Conservation (phyloP, 768 basidiomycete species). For the Tulasnella sp. region DNA sequence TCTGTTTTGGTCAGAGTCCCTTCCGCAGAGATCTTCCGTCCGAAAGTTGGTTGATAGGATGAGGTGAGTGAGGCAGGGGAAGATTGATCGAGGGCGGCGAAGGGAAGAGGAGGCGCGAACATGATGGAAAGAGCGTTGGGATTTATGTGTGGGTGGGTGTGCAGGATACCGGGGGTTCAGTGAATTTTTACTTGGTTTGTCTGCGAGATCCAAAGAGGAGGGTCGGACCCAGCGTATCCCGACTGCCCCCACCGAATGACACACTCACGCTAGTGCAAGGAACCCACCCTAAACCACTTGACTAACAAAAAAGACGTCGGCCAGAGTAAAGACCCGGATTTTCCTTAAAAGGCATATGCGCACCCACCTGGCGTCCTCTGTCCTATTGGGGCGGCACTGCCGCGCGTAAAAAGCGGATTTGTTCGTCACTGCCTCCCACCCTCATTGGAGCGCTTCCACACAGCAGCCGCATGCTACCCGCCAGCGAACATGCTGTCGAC, state of each 20-base stretch:
- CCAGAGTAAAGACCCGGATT: not conserved
- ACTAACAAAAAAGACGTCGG: not conserved
- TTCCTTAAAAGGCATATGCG: not conserved
- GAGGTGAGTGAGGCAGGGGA: not conserved
- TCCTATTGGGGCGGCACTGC: not conserved
- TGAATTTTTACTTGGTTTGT: not conserved
- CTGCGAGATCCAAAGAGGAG: conserved; percentile 3
- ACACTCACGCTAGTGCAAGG: not conserved
- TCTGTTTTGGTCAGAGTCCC: not conserved
- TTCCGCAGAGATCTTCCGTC: not conserved
- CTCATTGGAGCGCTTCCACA: conserved; percentile 2
- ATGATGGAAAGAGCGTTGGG: conserved; percentile 1
- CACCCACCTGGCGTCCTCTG: not conserved
- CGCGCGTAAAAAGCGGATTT: not conserved
- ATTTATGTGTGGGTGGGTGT: not conserved
- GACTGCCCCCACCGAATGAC: not conserved
- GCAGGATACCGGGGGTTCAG: not conserved
- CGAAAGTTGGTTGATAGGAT: not conserved
- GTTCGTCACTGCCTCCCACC: not conserved
- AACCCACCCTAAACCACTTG: conserved; percentile 4
- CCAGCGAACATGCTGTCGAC: not conserved
- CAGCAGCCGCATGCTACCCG: not conserved
- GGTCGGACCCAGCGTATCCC: not conserved
- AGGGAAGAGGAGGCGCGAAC: not conserved
- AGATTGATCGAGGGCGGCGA: not conserved